These are phyloP conservation scores for Mucor irregularis DNA, from an alignment of 371 early-diverging fungal genomes.

Conservation along the genomic window DNA sequence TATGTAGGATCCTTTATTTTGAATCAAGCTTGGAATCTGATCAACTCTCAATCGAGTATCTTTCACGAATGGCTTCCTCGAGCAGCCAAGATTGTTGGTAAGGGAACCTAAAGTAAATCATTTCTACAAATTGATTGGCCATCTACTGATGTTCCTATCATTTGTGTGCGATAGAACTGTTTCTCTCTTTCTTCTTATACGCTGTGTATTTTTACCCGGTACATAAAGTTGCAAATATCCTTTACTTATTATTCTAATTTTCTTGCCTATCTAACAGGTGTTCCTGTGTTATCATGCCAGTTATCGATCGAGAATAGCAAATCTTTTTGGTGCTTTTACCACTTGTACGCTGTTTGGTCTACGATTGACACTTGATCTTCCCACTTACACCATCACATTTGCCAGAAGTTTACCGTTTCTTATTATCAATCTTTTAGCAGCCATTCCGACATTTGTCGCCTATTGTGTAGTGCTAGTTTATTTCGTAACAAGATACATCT, in stretches of 20 bases:
- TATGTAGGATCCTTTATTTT: conserved; percentile 48
- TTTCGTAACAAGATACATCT: conserved; percentile 27
- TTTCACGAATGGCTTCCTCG: conserved; percentile 50
- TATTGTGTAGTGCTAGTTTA: conserved; percentile 26
- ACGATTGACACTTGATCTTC: conserved; percentile 35
- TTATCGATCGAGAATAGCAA: conserved; percentile 41
- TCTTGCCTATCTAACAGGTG: conserved; percentile 12
- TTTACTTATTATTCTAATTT: background rate
- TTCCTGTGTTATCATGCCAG: conserved; percentile 49
- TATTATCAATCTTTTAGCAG: conserved; percentile 28
- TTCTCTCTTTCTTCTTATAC: conserved; percentile 50
- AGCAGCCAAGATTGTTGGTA: conserved; percentile 47
- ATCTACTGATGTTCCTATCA: background rate
- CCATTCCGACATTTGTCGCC: conserved; percentile 37
- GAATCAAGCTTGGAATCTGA: conserved; percentile 52
- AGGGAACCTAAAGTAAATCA: background rate
- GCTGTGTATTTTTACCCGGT: conserved; percentile 55
- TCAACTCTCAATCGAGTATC: conserved; percentile 43
- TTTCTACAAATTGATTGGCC: background rate
- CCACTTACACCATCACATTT: conserved; percentile 38
- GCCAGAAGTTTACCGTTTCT: conserved; percentile 38
- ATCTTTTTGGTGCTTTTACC: conserved; percentile 29
- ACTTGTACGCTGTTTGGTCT: conserved; percentile 34
- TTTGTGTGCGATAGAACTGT: conserved; percentile 37
- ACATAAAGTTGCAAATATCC: background rate